A percentile compares a stretch with the other conserved stretches of the same genome.
phyloP scores from a whole-genome alignment of 768 basidiomycete species.

The Baorangia bicolor region DNA sequence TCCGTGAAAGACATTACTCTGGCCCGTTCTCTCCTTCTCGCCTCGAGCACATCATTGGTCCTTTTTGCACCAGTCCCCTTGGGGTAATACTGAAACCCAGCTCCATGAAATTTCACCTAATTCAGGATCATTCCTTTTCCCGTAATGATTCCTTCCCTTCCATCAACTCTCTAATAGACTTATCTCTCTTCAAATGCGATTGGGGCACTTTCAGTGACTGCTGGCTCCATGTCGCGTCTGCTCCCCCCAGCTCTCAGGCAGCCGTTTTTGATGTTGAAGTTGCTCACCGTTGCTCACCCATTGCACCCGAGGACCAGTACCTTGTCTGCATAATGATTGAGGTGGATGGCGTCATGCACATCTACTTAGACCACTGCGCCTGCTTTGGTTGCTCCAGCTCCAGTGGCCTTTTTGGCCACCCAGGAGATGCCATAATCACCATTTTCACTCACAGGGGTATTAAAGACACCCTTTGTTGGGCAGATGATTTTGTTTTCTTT shows the following conservation, averaged over 20 bases:
- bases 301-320: not conserved
- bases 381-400: not conserved
- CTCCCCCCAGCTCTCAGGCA: not conserved
- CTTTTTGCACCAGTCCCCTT: slow-evolving; percentile 41
- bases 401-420: not conserved
- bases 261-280: not conserved
- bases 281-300: not conserved
- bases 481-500: not conserved
- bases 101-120: slow-evolving; percentile 24
- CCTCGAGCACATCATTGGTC: slow-evolving; percentile 37
- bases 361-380: not conserved
- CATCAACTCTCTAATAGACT: too few species aligned
- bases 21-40: not conserved
- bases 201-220: not conserved
- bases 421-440: not conserved
- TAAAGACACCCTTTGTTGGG: not conserved
- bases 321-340: not conserved
- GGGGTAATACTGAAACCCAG: slow-evolving; percentile 38
- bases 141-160: too few species aligned
- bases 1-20: slow-evolving; percentile 8
- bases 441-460: not conserved
- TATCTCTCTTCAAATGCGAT: not conserved
- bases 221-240: not conserved
- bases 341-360: not conserved
- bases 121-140: slow-evolving; percentile 27